Base-by-base conservation (phyloP, 345 rosid genomes). In the Boechera divaricarpa region DNA sequence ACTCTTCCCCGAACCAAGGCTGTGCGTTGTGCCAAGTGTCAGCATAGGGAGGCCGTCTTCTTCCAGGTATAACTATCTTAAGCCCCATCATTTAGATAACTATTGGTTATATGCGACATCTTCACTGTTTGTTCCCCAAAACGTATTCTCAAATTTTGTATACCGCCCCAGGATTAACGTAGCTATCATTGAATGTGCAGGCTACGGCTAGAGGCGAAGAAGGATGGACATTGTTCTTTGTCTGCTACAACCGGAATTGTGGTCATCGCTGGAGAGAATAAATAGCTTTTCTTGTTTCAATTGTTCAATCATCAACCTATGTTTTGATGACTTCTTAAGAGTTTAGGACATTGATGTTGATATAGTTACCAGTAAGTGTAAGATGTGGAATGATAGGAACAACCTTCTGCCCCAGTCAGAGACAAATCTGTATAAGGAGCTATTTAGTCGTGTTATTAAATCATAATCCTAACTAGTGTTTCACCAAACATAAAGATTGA, bases 121-220 rank as follows among this genome's bases (percentile, higher is more conserved):
- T 29, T 47, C 44, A 5, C 42, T 67, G 71, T 33, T 48, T 33
- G 45, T 16, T 51, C 4, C 71, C 42, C 26, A 38, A 6, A 33
- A n/a, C 42, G 5, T 64, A 4, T 66, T 12, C 16, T 51, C 59
- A 32, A 35, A 18, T 21, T 32, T 31, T 35, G 16, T 5, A 9
- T 18, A 29, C 26, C 15, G 41, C 11, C 24, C 31, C 13, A 24
- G 21, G 12, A 48, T 32, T 44, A 29, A 47, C 9, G 10, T 24
- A 38, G 4, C 16, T 63, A 39, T 41, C 16, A 39, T 48, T 67
- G 66, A 41, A 35, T 59, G 3, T 83, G 72, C 85, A 89, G 91
- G 89, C 91, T 38, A 82, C 97, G 76, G 83, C 97, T 53, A 86
- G 97, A 82, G 96, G 96, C 11, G 97, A 92, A 85, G 98, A 90